Evolutionary conservation across 192 early-diverging fungal species (phyloP).

Genomic region (Cetraspora pellucida): DNA sequence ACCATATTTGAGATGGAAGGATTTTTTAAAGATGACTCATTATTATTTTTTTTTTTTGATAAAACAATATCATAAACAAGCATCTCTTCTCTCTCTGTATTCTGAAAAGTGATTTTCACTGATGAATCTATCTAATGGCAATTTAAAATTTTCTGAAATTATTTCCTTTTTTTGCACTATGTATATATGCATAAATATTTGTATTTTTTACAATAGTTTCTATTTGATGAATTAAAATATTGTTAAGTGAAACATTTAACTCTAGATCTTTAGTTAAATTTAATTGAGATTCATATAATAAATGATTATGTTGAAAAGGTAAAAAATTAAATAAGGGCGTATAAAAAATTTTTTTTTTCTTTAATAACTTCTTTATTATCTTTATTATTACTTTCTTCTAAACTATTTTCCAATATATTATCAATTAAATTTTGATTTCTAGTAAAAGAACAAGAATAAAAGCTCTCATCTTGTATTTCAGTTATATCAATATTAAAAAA

Average conservation of each 20-base stretch:
- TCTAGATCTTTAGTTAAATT: no score
- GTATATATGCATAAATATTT: conserved; percentile 32
- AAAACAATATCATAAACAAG: conserved; percentile 19
- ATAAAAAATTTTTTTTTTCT: not conserved
- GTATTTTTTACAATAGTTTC: conserved; percentile 30
- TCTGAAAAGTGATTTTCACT: no score
- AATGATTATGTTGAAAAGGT: no score
- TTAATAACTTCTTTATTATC: not conserved
- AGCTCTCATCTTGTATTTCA: not conserved
- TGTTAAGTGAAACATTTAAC: not conserved
- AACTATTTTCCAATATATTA: not conserved
- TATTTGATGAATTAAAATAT: not conserved
- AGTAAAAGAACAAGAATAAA: not conserved
- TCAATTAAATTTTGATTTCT: not conserved
- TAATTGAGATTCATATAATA: no score
- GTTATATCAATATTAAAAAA: not conserved
- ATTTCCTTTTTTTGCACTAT: conserved; percentile 18
- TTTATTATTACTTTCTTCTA: not conserved
- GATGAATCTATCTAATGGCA: no score
- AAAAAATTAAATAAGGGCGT: not conserved
- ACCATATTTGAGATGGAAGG: conserved; percentile 29
- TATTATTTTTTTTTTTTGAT: conserved; percentile 25
- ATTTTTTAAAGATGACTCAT: conserved; percentile 11
- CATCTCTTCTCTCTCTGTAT: no score
- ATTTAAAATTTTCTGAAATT: conserved; percentile 28